Conservation (phyloP, 495 filamentous ascomycete genomes). For the Annulohypoxylon moriforme region DNA sequence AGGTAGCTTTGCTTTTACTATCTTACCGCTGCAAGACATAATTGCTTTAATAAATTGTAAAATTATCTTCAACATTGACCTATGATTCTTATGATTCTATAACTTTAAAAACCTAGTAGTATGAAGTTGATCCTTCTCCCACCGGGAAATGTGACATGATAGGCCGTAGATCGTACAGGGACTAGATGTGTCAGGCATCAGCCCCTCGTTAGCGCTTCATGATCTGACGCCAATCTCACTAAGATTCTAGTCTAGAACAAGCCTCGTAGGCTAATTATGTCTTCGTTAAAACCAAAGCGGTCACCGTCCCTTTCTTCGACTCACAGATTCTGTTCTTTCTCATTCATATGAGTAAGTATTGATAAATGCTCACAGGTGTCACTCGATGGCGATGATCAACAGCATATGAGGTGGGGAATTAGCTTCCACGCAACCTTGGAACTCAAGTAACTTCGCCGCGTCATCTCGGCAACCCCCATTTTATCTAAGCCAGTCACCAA, state of each 20-base stretch:
- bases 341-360: not conserved
- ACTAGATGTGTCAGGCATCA: conserved; percentile 4
- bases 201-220: conserved; percentile 24
- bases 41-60: conserved; percentile 5
- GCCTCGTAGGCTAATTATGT: not conserved
- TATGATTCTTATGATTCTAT: not conserved
- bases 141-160: not conserved
- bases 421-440: not conserved
- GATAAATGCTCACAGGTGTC: not conserved
- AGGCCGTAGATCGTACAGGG: conserved; percentile 22
- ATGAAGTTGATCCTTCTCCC: not conserved
- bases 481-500: not conserved
- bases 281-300: not conserved
- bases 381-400: conserved; percentile 1
- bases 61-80: not conserved
- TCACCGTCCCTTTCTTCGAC: not conserved
- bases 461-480: conserved; percentile 15
- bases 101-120: too few species aligned
- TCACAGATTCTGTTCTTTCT: not conserved
- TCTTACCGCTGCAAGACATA: not conserved
- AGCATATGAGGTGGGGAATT: conserved; percentile 12
- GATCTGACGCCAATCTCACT: conserved; percentile 19
- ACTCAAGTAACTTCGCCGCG: not conserved
- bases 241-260: conserved; percentile 8
- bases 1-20: conserved; percentile 15